Percentiles rank a stretch among this genome's conserved stretches.
Conservation (phyloP, 805 yeast genomes). For the Yarrowia porcina region DNA sequence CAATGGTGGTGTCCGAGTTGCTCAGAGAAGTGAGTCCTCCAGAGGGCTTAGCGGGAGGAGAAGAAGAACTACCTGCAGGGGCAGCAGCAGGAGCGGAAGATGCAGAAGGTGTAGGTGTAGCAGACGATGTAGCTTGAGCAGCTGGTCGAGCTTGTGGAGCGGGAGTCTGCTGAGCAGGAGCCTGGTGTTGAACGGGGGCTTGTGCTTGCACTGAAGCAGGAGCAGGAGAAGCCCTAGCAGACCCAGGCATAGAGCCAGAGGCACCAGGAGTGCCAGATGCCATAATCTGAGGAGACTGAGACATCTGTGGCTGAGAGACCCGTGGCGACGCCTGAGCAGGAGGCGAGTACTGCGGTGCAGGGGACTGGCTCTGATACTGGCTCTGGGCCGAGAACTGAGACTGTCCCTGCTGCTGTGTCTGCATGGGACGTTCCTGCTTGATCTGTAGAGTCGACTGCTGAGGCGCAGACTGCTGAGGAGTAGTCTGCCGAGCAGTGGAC, state of each 20-base stretch:
- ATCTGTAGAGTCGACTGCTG: conserved; percentile 17
- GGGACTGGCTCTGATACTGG: conserved; percentile 2
- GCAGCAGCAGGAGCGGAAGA: neutral
- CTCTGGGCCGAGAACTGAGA: conserved; percentile 3
- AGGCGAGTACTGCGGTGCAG: conserved; percentile 12
- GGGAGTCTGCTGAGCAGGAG: neutral
- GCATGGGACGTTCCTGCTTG: conserved; percentile 19
- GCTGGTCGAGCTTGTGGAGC: neutral
- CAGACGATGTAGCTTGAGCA: neutral
- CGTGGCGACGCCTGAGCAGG: neutral
- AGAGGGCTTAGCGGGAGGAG: neutral
- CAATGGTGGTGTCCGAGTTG: conserved; percentile 31
- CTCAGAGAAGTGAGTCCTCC: conserved; percentile 12
- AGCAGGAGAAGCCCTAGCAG: neutral
- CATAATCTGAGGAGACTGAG: neutral
- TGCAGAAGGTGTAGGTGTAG: neutral
- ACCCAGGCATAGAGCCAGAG: neutral
- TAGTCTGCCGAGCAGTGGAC: neutral
- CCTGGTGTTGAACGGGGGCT: neutral
- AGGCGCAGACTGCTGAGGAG: neutral
- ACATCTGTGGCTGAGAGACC: neutral
- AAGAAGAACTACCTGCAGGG: conserved; percentile 7
- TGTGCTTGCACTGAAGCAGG: neutral
- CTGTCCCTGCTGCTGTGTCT: conserved; percentile 25
- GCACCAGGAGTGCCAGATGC: neutral